Evolutionary conservation across 2,329 filamentous ascomycete genomes (phyloP).

Genomic region (Paracoccidioides brasiliensis): DNA sequence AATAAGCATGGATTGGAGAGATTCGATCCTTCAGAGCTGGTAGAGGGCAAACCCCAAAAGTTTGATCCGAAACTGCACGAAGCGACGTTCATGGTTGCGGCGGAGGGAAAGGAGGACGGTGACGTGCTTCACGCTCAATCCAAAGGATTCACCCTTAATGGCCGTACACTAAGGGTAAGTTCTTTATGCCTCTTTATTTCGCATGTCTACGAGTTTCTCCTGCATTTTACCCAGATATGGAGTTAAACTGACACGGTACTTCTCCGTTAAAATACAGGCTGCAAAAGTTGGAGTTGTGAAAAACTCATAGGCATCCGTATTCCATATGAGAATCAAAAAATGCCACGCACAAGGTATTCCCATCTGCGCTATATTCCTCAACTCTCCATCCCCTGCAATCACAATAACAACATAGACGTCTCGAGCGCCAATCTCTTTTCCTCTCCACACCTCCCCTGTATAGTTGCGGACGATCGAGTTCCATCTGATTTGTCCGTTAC

Average conservation of each 20-base stretch:
- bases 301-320: slow-evolving; percentile 40
- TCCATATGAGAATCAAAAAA: background rate
- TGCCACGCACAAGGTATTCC: too few species aligned
- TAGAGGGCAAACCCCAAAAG: slow-evolving; percentile 52
- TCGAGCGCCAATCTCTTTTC: background rate
- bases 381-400: background rate
- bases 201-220: background rate
- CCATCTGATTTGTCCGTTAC: background rate
- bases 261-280: slow-evolving; percentile 34
- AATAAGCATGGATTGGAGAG: slow-evolving; percentile 90
- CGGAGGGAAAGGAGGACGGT: slow-evolving; percentile 77
- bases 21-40: slow-evolving; percentile 53
- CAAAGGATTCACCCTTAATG: slow-evolving; percentile 92
- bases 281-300: slow-evolving; percentile 95
- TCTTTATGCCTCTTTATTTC: background rate
- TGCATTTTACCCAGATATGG: background rate
- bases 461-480: background rate
- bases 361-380: background rate
- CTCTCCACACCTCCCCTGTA: background rate
- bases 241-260: slow-evolving; percentile 9
- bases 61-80: slow-evolving; percentile 97
- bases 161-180: slow-evolving; percentile 60
- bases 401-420: background rate
- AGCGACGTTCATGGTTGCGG: slow-evolving; percentile 85
- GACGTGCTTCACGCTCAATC: slow-evolving; percentile 85